phyloP scores from a whole-genome alignment of 768 basidiomycete species.

The Amylocystis lapponica region DNA sequence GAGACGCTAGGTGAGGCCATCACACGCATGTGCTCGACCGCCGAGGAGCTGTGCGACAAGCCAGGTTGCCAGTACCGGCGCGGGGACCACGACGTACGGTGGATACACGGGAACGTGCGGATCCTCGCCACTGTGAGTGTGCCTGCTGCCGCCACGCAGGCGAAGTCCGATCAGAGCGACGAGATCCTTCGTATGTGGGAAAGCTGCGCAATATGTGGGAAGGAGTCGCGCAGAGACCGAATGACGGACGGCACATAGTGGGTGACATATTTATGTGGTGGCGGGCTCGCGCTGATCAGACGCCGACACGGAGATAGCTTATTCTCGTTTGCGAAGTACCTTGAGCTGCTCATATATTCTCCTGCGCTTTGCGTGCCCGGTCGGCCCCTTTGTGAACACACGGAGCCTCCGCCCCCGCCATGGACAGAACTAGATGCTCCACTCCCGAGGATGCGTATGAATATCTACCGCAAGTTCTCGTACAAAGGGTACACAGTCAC shows the following conservation, averaged over 20 bases:
- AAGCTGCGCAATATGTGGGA: constrained; percentile 24
- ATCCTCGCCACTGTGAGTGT: constrained; percentile 19
- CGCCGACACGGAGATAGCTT: constrained; percentile 13
- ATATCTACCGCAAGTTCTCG: constrained; percentile 39
- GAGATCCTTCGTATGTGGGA: constrained; percentile 21
- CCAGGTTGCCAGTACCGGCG: constrained; percentile 30
- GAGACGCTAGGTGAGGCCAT: constrained; percentile 41
- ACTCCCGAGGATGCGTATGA: constrained; percentile 26
- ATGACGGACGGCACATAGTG: constrained; percentile 28
- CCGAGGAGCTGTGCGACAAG: constrained; percentile 32
- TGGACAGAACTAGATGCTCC: constrained; percentile 16
- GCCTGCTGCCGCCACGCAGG: background rate
- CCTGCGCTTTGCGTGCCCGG: constrained; percentile 10
- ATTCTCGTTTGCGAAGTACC: constrained; percentile 23
- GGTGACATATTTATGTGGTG: constrained; percentile 1
- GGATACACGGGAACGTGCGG: constrained; percentile 32
- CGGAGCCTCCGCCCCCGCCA: constrained; percentile 10
- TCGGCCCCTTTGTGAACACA: constrained; percentile 21
- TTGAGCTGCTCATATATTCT: constrained; percentile 25
- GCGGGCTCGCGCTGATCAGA: background rate
- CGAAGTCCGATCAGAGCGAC: constrained; percentile 6
- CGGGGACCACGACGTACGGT: constrained; percentile 40
- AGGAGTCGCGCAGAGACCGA: constrained; percentile 14
- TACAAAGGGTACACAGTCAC: constrained; percentile 32
- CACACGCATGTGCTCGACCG: constrained; percentile 23